Conservation (phyloP, 495 filamentous ascomycete genomes). For the Aspergillus bertholletiae region DNA sequence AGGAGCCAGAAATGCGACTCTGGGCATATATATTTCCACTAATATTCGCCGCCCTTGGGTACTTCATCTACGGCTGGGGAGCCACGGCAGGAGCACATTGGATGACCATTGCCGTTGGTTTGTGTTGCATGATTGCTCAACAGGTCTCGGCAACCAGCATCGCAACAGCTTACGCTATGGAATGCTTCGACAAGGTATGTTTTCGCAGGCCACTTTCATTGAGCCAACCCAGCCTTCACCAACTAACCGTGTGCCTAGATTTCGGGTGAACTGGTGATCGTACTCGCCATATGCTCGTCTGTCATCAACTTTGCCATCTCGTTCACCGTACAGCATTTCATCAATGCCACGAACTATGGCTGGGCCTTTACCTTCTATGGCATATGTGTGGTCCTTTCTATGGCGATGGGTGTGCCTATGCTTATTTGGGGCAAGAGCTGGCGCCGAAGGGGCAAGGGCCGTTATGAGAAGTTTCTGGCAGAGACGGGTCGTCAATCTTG, state of each 20-base stretch:
- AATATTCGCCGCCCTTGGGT: conserved; percentile 26
- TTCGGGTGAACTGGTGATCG: conserved; percentile 32
- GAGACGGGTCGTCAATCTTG: conserved; percentile 10
- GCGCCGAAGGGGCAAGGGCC: conserved; percentile 22
- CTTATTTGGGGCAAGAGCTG: conserved; percentile 29
- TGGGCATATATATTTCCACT: conserved; percentile 25
- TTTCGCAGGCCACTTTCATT: neutral
- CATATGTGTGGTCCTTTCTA: conserved; percentile 19
- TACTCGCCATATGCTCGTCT: conserved; percentile 30
- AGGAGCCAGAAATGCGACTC: conserved; percentile 34
- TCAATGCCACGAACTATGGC: conserved; percentile 26
- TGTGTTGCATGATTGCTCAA: conserved; percentile 35
- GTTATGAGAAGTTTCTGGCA: conserved; percentile 24
- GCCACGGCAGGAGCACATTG: conserved; percentile 28
- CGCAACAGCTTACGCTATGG: conserved; percentile 39
- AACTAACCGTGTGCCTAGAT: conserved; percentile 11
- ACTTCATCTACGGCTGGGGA: conserved; percentile 33
- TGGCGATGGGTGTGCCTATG: conserved; percentile 19
- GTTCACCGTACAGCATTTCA: conserved; percentile 30
- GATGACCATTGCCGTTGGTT: conserved; percentile 29
- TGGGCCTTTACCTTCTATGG: conserved; percentile 30
- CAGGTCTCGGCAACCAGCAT: conserved; percentile 34
- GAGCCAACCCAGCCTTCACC: neutral
- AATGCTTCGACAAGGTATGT: conserved; percentile 31
- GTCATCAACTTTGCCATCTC: conserved; percentile 32